Conservation (phyloP, 495 filamentous ascomycete genomes). For the Aspergillus ellipticus region DNA sequence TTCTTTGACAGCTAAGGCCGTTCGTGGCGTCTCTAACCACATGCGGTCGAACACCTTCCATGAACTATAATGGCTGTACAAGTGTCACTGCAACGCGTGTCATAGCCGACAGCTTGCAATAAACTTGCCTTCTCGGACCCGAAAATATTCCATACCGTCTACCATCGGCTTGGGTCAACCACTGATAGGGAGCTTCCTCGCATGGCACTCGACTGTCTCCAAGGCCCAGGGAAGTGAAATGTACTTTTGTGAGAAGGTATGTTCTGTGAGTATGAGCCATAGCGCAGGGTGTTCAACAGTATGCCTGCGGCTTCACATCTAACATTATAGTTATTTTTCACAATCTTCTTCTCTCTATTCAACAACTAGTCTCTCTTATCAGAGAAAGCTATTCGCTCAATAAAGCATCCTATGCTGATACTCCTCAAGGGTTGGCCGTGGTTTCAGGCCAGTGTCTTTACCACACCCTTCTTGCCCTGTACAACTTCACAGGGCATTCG, state of each 20-base stretch:
- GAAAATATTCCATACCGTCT: neutral
- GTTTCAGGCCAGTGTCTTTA: neutral
- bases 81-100: constrained; percentile 1
- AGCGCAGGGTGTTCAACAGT: neutral
- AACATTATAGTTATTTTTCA: neutral
- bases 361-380: neutral
- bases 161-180: neutral
- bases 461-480: neutral
- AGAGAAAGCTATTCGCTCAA: neutral
- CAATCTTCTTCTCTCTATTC: neutral
- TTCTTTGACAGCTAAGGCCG: neutral
- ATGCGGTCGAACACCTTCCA: neutral
- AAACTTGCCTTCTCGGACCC: neutral
- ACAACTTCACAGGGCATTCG: neutral
- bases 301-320: neutral
- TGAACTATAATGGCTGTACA: neutral
- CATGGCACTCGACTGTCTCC: neutral
- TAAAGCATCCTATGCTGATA: neutral
- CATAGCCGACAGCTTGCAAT: neutral
- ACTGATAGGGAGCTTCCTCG: neutral
- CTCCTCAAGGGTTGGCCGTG: neutral
- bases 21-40: neutral
- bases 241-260: neutral
- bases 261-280: neutral
- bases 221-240: neutral